phyloP scores from a whole-genome alignment of 2,329 filamentous ascomycete genomes.

The Epichloe aotearoae region DNA sequence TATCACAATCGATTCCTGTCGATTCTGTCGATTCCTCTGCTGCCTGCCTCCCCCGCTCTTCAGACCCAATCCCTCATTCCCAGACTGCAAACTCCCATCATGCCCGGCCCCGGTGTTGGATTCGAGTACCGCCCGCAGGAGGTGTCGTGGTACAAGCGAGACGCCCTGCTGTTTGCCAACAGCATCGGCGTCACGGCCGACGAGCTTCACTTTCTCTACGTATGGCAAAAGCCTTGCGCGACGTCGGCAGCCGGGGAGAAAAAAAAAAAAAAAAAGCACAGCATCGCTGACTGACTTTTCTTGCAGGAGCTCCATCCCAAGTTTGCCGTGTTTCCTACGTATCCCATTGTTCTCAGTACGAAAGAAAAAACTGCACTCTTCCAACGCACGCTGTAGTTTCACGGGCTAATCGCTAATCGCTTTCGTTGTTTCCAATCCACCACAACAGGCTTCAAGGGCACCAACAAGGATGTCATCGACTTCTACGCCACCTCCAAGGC shows the following conservation, averaged over 20 bases:
- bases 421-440: neutral
- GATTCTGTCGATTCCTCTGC: too few species aligned
- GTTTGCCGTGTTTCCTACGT: slow-evolving; percentile 82
- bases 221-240: slow-evolving; percentile 22
- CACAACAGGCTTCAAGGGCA: slow-evolving; percentile 57
- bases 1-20: too few species aligned
- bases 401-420: too few species aligned
- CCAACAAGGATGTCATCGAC: slow-evolving; percentile 63
- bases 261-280: neutral
- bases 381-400: too few species aligned
- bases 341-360: slow-evolving; percentile 66
- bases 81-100: slow-evolving; percentile 6
- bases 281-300: neutral
- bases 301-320: slow-evolving; percentile 70
- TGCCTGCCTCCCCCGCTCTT: neutral
- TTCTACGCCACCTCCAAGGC: slow-evolving; percentile 63
- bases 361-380: too few species aligned
- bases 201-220: slow-evolving; percentile 87
- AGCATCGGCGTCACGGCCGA: slow-evolving; percentile 76
- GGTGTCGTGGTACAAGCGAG: slow-evolving; percentile 78
- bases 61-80: neutral
- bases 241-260: fast-evolving
- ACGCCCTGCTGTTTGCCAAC: slow-evolving; percentile 79
- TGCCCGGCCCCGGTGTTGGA: slow-evolving; percentile 46
- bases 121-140: slow-evolving; percentile 66